Percentiles rank a stretch among this genome's conserved stretches.
These are phyloP conservation scores for Biscogniauxia mediterranea DNA, from an alignment of 2,329 filamentous ascomycete genomes.

Conservation along the genomic window DNA sequence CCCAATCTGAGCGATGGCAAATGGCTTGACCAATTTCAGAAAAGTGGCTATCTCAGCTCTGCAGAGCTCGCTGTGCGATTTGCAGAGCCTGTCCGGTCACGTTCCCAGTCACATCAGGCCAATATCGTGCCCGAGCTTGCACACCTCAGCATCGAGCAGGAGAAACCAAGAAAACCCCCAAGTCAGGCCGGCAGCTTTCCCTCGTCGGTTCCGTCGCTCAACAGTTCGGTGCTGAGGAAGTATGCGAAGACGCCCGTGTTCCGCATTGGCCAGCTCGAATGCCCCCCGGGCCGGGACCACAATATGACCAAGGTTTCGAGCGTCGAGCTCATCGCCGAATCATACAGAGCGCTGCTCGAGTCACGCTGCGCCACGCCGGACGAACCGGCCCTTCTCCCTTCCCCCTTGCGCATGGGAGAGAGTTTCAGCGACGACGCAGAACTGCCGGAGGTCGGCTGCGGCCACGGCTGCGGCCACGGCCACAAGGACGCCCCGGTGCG, in stretches of 20 bases:
- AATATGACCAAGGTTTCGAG: slow-evolving; percentile 38
- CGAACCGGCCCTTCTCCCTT: slow-evolving; percentile 29
- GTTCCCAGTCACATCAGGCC: slow-evolving; percentile 16
- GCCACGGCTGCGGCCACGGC: background rate
- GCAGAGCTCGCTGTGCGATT: slow-evolving; percentile 11
- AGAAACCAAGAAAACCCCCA: slow-evolving; percentile 18
- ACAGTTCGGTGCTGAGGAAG: slow-evolving; percentile 37
- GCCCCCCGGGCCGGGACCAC: slow-evolving; percentile 22
- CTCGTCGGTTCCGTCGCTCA: slow-evolving; percentile 22
- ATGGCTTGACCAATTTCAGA: slow-evolving; percentile 31
- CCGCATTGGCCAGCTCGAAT: slow-evolving; percentile 49
- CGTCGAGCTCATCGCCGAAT: slow-evolving; percentile 49
- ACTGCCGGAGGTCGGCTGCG: slow-evolving; percentile 3
- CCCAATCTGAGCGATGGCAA: slow-evolving; percentile 23
- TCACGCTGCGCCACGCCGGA: slow-evolving; percentile 35
- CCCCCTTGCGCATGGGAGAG: slow-evolving; percentile 12
- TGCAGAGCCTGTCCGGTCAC: slow-evolving; percentile 15
- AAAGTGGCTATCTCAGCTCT: slow-evolving; percentile 26
- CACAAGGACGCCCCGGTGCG: slow-evolving; percentile 8
- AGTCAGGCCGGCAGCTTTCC: slow-evolving; percentile 19
- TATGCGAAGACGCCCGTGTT: slow-evolving; percentile 53
- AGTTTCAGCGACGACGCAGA: slow-evolving; percentile 1
- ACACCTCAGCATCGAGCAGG: slow-evolving; percentile 35
- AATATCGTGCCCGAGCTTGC: slow-evolving; percentile 32
- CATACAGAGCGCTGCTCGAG: slow-evolving; percentile 48